These are phyloP conservation scores for Rhizopus sp. DNA, from an alignment of 371 early-diverging fungal genomes.

Conservation along the genomic window DNA sequence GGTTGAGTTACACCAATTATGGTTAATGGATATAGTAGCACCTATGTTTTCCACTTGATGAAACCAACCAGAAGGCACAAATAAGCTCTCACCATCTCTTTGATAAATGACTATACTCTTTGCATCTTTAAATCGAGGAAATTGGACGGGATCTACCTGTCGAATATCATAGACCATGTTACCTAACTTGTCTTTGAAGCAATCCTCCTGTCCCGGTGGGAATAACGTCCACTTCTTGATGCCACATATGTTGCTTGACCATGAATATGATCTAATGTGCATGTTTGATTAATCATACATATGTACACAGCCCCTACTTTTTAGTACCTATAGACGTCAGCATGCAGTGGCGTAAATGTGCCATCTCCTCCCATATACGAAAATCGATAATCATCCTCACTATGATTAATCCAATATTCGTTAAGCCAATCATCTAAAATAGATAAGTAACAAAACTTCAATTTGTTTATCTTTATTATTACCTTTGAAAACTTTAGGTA, in stretches of 20 bases:
- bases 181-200: conserved; percentile 46
- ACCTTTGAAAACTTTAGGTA: conserved; percentile 59
- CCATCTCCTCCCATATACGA: conserved; percentile 71
- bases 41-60: conserved; percentile 74
- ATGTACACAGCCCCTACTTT: neutral
- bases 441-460: neutral
- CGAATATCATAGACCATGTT: conserved; percentile 64
- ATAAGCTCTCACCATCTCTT: conserved; percentile 65
- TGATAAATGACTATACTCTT: conserved; percentile 55
- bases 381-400: conserved; percentile 71
- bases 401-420: conserved; percentile 58
- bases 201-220: conserved; percentile 61
- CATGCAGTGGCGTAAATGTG: conserved; percentile 79
- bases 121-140: conserved; percentile 56
- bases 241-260: conserved; percentile 81
- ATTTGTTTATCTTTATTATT: conserved; percentile 1
- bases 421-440: conserved; percentile 75
- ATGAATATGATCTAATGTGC: conserved; percentile 64
- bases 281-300: neutral
- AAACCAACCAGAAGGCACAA: conserved; percentile 79
- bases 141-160: conserved; percentile 49
- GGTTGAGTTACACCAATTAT: conserved; percentile 71
- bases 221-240: conserved; percentile 73
- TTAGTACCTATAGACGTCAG: conserved; percentile 67
- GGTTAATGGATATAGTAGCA: conserved; percentile 76